Percentiles rank a stretch among this genome's conserved stretches.
phyloP scores from a whole-genome alignment of 352 stramenopile species.

The Phytophthora foliorum region DNA sequence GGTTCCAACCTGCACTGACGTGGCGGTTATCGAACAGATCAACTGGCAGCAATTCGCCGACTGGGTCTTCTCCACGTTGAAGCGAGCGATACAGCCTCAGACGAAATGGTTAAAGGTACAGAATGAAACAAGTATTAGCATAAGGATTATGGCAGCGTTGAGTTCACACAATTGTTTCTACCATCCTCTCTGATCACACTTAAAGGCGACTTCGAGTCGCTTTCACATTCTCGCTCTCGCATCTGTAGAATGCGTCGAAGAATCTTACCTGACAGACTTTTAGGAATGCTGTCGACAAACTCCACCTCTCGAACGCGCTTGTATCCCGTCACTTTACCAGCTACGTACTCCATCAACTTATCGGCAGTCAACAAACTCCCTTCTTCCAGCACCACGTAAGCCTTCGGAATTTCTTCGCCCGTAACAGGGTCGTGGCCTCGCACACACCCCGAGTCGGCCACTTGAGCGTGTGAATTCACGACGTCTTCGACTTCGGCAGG shows the following conservation, averaged over 20 bases:
- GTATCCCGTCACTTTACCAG: constrained; percentile 80
- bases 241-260: constrained; percentile 85
- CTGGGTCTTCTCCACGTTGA: constrained; percentile 15
- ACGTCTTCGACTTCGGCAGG: constrained; percentile 93
- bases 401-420: constrained; percentile 89
- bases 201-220: constrained; percentile 30
- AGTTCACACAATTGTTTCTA: no score
- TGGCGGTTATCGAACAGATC: no score
- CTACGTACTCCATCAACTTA: constrained; percentile 76
- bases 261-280: constrained; percentile 92
- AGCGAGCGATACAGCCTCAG: neutral
- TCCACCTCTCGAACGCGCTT: constrained; percentile 90
- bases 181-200: neutral
- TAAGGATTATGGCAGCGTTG: neutral
- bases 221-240: constrained; percentile 45
- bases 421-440: constrained; percentile 56
- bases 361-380: constrained; percentile 24
- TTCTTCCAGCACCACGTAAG: constrained; percentile 86
- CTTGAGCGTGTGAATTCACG: constrained; percentile 72
- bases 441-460: constrained; percentile 82
- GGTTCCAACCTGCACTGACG: neutral
- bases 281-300: constrained; percentile 91
- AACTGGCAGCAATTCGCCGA: constrained; percentile 29
- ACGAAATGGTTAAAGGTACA: neutral
- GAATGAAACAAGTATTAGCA: neutral